Percentiles rank a stretch among this genome's conserved stretches.
Conservation (phyloP, 345 rosid species). For the Cardiospermum halicacabum region DNA sequence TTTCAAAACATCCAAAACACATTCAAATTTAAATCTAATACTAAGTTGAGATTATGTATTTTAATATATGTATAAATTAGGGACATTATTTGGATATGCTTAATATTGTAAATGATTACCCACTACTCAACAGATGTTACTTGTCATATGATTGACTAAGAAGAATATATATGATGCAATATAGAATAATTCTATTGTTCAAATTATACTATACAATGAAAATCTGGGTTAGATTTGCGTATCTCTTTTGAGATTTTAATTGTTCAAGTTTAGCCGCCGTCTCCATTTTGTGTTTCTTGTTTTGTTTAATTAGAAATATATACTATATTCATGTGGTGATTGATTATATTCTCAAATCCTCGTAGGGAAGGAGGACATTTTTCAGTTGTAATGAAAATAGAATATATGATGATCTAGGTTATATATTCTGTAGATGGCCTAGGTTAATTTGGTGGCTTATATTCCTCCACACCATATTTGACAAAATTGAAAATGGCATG, state of each 20-base stretch:
- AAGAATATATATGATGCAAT: not conserved
- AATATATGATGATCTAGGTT: constrained; percentile 4
- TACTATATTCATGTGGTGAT: constrained; percentile 25
- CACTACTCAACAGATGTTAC: too few relatives aligned
- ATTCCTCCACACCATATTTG: not conserved
- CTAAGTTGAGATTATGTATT: not conserved
- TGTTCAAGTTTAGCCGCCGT: constrained; percentile 5
- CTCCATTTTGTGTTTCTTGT: constrained; percentile 3
- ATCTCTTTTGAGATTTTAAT: constrained; percentile 27
- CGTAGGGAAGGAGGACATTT: constrained; percentile 13
- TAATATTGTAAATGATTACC: not conserved
- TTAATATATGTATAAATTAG: not conserved
- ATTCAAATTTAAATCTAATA: too few relatives aligned
- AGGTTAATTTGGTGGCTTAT: constrained; percentile 18
- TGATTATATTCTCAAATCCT: constrained; percentile 22
- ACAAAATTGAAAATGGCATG: too few relatives aligned
- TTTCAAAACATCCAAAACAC: too few relatives aligned
- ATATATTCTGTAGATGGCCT: constrained; percentile 19
- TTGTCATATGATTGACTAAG: not conserved
- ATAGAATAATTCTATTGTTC: not conserved
- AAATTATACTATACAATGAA: constrained; percentile 3
- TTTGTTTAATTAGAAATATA: not conserved
- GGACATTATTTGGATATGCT: not conserved
- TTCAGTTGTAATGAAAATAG: constrained; percentile 10
- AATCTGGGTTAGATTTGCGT: constrained; percentile 30